These are phyloP conservation scores for Sergeia podlipaevii DNA, from an alignment of 208 protist species.

Conservation along the genomic window DNA sequence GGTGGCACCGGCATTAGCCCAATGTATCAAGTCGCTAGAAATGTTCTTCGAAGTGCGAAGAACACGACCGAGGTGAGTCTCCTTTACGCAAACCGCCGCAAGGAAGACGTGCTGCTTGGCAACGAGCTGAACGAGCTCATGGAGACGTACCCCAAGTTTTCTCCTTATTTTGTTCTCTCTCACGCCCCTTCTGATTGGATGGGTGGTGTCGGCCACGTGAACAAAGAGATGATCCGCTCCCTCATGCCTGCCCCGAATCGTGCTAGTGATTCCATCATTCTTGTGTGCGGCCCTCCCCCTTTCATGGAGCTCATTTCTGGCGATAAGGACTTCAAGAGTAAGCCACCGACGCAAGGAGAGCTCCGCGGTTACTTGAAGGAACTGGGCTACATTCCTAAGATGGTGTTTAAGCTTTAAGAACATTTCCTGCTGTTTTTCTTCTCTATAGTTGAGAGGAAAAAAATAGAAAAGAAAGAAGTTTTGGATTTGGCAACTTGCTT, in stretches of 20 bases:
- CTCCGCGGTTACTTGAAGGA: slow-evolving; percentile 85
- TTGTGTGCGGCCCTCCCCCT: slow-evolving; percentile 83
- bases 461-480: slow-evolving; percentile 12
- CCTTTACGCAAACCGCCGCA: slow-evolving; percentile 87
- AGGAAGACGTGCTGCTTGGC: slow-evolving; percentile 92
- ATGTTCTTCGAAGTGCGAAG: slow-evolving; percentile 68
- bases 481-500: slow-evolving; percentile 4
- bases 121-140: slow-evolving; percentile 91
- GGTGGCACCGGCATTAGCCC: slow-evolving; percentile 93
- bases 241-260: slow-evolving; percentile 83
- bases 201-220: slow-evolving; percentile 85
- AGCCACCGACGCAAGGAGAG: slow-evolving; percentile 76
- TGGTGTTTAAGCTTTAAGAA: slow-evolving; percentile 90
- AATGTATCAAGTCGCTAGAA: slow-evolving; percentile 91
- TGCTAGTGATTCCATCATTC: slow-evolving; percentile 73
- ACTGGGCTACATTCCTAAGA: slow-evolving; percentile 80
- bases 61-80: slow-evolving; percentile 87
- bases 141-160: slow-evolving; percentile 86
- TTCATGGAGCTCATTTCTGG: slow-evolving; percentile 89
- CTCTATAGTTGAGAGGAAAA: background rate
- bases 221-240: slow-evolving; percentile 89
- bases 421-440: background rate
- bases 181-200: slow-evolving; percentile 86
- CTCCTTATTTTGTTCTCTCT: slow-evolving; percentile 91
- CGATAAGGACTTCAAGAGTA: slow-evolving; percentile 83